Evolutionary conservation across 352 stramenopile species (phyloP).

Genomic region (Phytophthora constricta): DNA sequence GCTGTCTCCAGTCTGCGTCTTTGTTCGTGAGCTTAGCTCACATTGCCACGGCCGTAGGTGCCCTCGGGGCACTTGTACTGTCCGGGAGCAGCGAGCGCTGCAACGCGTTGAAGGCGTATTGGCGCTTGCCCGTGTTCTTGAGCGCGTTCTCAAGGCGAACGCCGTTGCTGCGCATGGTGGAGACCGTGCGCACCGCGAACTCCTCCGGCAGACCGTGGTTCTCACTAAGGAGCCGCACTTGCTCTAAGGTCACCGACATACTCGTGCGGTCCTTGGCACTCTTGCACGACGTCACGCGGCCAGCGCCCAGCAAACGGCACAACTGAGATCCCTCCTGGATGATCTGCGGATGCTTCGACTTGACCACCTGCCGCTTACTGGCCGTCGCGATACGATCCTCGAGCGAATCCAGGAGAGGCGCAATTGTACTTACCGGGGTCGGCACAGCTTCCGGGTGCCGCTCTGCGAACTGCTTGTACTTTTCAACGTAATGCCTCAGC

Average conservation of each 20-base stretch:
- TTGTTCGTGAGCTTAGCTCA: slow-evolving; percentile 45
- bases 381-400: slow-evolving; percentile 59
- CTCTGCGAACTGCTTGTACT: slow-evolving; percentile 62
- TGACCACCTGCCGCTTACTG: slow-evolving; percentile 70
- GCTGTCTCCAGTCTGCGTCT: too few relatives aligned
- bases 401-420: slow-evolving; percentile 52
- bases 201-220: slow-evolving; percentile 67
- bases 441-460: slow-evolving; percentile 52
- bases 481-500: slow-evolving; percentile 63
- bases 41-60: slow-evolving; percentile 81
- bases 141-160: slow-evolving; percentile 73
- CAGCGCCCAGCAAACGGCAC: slow-evolving; percentile 87
- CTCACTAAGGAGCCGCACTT: slow-evolving; percentile 71
- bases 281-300: slow-evolving; percentile 94
- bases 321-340: slow-evolving; percentile 71
- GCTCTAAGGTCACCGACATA: slow-evolving; percentile 96
- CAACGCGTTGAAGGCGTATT: slow-evolving; percentile 80
- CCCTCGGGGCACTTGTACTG: slow-evolving; percentile 82
- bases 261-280: slow-evolving; percentile 95
- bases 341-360: slow-evolving; percentile 81
- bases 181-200: slow-evolving; percentile 66
- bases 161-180: slow-evolving; percentile 80
- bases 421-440: slow-evolving; percentile 50
- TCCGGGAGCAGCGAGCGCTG: slow-evolving; percentile 80
- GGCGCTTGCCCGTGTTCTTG: slow-evolving; percentile 81